Base-by-base conservation (phyloP, 1,284 basidiomycete species). In the Cutaneotrichosporon sp. region DNA sequence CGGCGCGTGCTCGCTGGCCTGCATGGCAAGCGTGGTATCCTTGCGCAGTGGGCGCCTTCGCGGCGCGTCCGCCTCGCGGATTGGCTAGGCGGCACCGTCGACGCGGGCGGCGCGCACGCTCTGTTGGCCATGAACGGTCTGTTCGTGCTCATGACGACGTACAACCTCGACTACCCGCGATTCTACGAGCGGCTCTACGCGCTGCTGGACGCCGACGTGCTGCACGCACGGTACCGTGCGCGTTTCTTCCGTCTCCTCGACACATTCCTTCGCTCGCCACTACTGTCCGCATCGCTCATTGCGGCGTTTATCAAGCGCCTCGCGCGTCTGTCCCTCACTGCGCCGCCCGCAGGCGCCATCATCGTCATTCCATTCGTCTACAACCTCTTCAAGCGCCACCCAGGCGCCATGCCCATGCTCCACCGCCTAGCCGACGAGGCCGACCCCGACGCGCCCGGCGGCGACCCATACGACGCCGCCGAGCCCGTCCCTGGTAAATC, bases 271-370 rank as follows among this genome's bases (percentile, higher is more conserved):
- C 84, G 85, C 52, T 96, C 92, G 1, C 88, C 90, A 85, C 88
- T 94, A 69, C 78, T 99, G 10, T 90, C 94, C 3, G 84, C 88
- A 0, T 83, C 86, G 2, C 80, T 98, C 26, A 81, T 98, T 10
- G 94, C 94, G 3, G 90, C 91, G 0, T 98, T 98, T 73, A 80
- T 94, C 63, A 98, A 98, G 74, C 85, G 90, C 4, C 80, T 98
- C 18, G 83, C 91, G 1, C 82, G 89, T 7, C 79, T 97, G 3
- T 86, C 89, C 5, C 80, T 98, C 12, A 79, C 79, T 36, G 90
- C 92, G 0, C 88, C 93, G 0, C 93, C 94, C 1, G 85, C 91
- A 3, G 94, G 89, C 1, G 85, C 93, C 34, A 82, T 98, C 53
- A 87, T 91, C 76, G 79, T 90, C 59, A 84, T 98, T 30, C 92